Conservation (phyloP, 2,329 filamentous ascomycete species). For the Calonectria henricotiae region DNA sequence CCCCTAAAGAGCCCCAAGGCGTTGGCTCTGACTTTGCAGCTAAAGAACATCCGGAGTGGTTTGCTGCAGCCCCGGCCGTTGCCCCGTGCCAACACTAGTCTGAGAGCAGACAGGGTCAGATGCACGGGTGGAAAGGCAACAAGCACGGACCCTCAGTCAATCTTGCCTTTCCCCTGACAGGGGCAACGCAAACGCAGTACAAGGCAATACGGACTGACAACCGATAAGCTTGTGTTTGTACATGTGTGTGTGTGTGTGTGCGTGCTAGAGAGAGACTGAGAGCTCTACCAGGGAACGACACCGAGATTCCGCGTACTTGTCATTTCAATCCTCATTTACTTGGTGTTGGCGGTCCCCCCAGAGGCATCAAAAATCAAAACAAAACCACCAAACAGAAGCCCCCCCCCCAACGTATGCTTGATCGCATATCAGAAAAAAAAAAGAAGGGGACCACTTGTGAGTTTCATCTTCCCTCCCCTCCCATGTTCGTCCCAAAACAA, state of each 20-base stretch:
- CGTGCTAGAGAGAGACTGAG: not conserved
- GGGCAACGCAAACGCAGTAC: conserved; percentile 33
- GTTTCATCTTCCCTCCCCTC: not conserved
- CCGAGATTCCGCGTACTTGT: conserved; percentile 13
- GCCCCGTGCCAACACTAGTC: conserved; percentile 30
- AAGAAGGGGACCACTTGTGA: conserved; percentile 6
- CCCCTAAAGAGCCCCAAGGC: not conserved
- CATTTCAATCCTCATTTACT: not conserved
- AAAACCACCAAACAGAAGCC: not conserved
- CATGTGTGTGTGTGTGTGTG: not conserved
- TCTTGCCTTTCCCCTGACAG: conserved; percentile 51
- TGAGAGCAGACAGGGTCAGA: conserved; percentile 19
- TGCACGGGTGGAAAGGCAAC: conserved; percentile 31
- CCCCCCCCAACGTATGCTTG: not conserved
- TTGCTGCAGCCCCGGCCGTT: conserved; percentile 32
- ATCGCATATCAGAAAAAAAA: not conserved
- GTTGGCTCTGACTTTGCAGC: not conserved
- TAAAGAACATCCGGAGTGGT: conserved; percentile 5
- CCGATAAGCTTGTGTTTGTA: not conserved
- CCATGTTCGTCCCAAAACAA: not conserved
- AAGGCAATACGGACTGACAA: not conserved
- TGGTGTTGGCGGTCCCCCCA: not conserved
- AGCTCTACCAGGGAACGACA: not conserved
- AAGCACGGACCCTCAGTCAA: conserved; percentile 38
- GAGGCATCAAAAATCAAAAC: not conserved